Percentiles rank a stretch among this genome's conserved stretches.
Evolutionary conservation across 2,329 filamentous ascomycete genomes (phyloP).

Genomic region (Lecanicillium sp.): DNA sequence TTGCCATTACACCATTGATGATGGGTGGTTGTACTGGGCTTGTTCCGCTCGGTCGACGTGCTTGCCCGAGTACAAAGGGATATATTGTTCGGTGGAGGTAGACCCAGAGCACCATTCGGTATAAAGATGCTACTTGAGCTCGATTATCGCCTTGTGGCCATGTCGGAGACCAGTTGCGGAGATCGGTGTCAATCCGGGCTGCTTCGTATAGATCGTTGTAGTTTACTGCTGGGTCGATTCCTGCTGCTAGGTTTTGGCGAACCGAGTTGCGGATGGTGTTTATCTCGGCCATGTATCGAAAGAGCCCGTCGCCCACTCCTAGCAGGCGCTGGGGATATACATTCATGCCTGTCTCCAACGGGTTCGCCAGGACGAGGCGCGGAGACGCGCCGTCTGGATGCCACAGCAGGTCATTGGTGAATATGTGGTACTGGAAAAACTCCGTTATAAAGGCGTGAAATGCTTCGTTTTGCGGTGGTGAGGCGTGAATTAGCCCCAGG

Average conservation of each 20-base stretch:
- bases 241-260: slow-evolving; percentile 52
- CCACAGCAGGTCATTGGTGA: slow-evolving; percentile 53
- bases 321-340: slow-evolving; percentile 52
- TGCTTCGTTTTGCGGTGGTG: slow-evolving; percentile 53
- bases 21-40: too few relatives aligned
- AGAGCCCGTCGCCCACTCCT: slow-evolving; percentile 75
- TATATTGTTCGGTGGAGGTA: slow-evolving; percentile 55
- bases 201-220: slow-evolving; percentile 66
- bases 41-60: slow-evolving; percentile 19
- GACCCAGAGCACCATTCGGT: slow-evolving; percentile 59
- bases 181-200: slow-evolving; percentile 64
- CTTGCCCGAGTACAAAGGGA: slow-evolving; percentile 33
- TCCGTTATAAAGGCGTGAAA: slow-evolving; percentile 59
- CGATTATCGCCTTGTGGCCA: slow-evolving; percentile 51
- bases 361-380: slow-evolving; percentile 34
- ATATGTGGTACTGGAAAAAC: slow-evolving; percentile 80
- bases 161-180: slow-evolving; percentile 64
- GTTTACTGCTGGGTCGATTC: slow-evolving; percentile 50
- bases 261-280: slow-evolving; percentile 69
- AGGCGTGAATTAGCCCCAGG: slow-evolving; percentile 57
- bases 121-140: slow-evolving; percentile 46
- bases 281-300: slow-evolving; percentile 70
- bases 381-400: slow-evolving; percentile 30
- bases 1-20: slow-evolving; percentile 5
- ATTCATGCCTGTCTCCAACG: slow-evolving; percentile 25